Percentiles rank a stretch among this genome's conserved stretches.
phyloP scores from a whole-genome alignment of 2,329 filamentous ascomycete genomes.

The Arthrobotrys entomopaga region DNA sequence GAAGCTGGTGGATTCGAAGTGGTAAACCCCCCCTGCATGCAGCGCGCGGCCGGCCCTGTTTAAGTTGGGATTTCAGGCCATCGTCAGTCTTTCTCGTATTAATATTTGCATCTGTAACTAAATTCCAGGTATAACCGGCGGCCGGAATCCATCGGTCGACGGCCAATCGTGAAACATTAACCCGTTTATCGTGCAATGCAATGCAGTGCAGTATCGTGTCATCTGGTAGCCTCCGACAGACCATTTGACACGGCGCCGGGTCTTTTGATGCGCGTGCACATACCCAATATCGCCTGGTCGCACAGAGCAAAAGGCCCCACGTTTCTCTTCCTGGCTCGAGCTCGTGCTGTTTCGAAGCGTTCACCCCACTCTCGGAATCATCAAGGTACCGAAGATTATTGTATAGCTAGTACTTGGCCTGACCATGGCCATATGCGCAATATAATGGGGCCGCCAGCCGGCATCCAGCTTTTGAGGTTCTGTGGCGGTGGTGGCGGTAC shows the following conservation, averaged over 20 bases:
- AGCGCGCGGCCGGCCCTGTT: not conserved
- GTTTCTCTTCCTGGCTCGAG: not conserved
- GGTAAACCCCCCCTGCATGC: not conserved
- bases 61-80: not conserved
- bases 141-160: conserved; percentile 1
- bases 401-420: too few relatives aligned
- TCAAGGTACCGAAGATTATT: too few relatives aligned
- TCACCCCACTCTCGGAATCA: not conserved
- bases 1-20: not conserved
- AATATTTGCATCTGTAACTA: not conserved
- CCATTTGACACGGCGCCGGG: not conserved
- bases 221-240: not conserved
- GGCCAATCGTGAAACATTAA: too few relatives aligned
- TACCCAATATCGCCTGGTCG: conserved; percentile 25
- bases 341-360: conserved; percentile 20
- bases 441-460: not conserved
- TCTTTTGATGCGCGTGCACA: conserved; percentile 19
- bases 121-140: conserved; percentile 9
- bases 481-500: conserved; percentile 43
- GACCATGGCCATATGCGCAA: too few relatives aligned
- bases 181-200: too few relatives aligned
- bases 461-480: conserved; percentile 1
- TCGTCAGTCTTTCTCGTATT: not conserved
- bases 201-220: not conserved
- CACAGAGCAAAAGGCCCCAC: conserved; percentile 20